phyloP scores from a whole-genome alignment of 1,284 basidiomycete species.

The Entoloma clypeatum region DNA sequence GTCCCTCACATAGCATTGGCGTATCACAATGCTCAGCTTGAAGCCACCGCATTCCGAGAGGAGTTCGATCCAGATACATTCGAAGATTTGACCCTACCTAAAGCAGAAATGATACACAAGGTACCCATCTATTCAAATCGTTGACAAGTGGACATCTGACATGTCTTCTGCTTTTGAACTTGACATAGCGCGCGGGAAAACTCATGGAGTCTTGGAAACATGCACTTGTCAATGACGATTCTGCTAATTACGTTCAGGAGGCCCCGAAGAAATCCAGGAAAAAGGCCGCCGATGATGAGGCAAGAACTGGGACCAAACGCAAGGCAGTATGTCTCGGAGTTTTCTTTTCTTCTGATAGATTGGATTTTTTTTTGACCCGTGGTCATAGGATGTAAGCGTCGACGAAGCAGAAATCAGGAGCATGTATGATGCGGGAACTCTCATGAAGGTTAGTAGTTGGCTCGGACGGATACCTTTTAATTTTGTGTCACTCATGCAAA shows the following conservation, averaged over 20 bases:
- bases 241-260: slow-evolving; percentile 50
- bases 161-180: slow-evolving; percentile 13
- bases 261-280: too few relatives aligned
- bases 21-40: slow-evolving; percentile 86
- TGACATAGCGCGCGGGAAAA: slow-evolving; percentile 63
- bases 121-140: slow-evolving; percentile 31
- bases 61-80: slow-evolving; percentile 74
- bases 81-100: slow-evolving; percentile 79
- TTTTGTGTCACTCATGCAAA: slow-evolving; percentile 7
- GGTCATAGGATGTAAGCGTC: slow-evolving; percentile 48
- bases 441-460: slow-evolving; percentile 57
- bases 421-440: slow-evolving; percentile 52
- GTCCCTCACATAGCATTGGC: slow-evolving; percentile 51
- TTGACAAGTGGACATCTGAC: slow-evolving; percentile 8
- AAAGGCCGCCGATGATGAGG: slow-evolving; percentile 31
- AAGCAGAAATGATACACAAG: slow-evolving; percentile 76
- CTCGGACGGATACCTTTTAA: background rate
- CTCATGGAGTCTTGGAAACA: slow-evolving; percentile 77
- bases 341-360: slow-evolving; percentile 1
- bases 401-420: slow-evolving; percentile 68
- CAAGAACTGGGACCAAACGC: slow-evolving; percentile 52
- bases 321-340: slow-evolving; percentile 63
- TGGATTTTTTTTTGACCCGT: slow-evolving; percentile 10
- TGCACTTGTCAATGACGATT: slow-evolving; percentile 61
- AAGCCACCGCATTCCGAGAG: slow-evolving; percentile 90